Percentiles rank a stretch among this genome's conserved stretches.
Conservation (phyloP, 139 green algal species). For the Penium margaritaceum region DNA sequence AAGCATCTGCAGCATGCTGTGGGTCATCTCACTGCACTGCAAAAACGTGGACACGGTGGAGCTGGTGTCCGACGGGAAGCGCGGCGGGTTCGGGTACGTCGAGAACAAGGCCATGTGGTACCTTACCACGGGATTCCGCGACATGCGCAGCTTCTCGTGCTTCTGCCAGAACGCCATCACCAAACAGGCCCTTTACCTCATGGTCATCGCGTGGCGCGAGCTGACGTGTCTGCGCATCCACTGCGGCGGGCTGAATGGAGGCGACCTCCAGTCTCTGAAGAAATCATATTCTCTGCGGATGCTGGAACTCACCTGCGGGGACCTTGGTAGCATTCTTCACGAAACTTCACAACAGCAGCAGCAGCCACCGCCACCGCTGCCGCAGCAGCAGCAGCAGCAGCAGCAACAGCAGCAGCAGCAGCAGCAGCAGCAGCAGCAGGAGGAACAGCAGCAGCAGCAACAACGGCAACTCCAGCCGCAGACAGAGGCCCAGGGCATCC, state of each 20-base stretch:
- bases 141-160: slow-evolving; percentile 23
- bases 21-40: slow-evolving; percentile 28
- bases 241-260: slow-evolving; percentile 10
- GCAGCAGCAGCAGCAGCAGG: too few relatives aligned
- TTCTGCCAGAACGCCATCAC: slow-evolving; percentile 20
- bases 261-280: slow-evolving; percentile 26
- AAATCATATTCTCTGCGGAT: slow-evolving; percentile 25
- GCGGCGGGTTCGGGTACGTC: slow-evolving; percentile 17
- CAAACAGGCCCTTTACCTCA: slow-evolving; percentile 34
- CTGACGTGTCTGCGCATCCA: slow-evolving; percentile 21
- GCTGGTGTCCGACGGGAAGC: slow-evolving; percentile 21
- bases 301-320: slow-evolving; percentile 11
- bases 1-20: slow-evolving; percentile 25
- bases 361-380: too few relatives aligned
- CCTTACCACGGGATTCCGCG: slow-evolving; percentile 24
- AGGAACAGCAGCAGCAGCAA: too few relatives aligned
- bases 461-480: too few relatives aligned
- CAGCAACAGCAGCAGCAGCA: too few relatives aligned
- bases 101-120: slow-evolving; percentile 40
- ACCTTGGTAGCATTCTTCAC: slow-evolving; percentile 2
- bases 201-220: slow-evolving; percentile 34
- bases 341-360: neutral
- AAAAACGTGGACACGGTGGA: slow-evolving; percentile 21
- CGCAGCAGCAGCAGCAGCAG: too few relatives aligned
- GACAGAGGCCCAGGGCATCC: too few relatives aligned